A percentile compares a stretch with the other conserved stretches of the same genome.
Conservation (phyloP, 768 basidiomycete genomes). For the Russula griseocarnosa region DNA sequence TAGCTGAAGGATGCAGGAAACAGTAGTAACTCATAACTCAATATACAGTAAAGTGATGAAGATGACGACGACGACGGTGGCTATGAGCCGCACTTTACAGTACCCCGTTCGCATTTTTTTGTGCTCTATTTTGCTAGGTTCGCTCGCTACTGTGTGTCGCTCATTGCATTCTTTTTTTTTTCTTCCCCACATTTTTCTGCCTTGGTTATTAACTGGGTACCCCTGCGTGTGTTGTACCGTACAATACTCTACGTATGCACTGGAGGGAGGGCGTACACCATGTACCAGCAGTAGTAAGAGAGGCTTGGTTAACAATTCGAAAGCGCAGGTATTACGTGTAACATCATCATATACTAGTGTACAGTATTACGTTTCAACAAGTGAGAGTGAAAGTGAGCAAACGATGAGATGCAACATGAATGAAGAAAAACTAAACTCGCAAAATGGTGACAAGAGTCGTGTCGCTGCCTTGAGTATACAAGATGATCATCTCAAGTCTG, state of each 20-base stretch:
- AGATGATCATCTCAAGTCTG: not conserved
- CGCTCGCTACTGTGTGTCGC: not conserved
- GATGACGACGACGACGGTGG: not conserved
- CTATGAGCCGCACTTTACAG: not conserved
- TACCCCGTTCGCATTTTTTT: constrained; percentile 5
- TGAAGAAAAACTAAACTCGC: not conserved
- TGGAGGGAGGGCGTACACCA: not conserved
- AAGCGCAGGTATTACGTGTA: not conserved
- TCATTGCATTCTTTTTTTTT: not conserved
- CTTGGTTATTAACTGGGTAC: not conserved
- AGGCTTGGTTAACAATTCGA: too few species aligned
- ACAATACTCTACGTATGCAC: too few species aligned
- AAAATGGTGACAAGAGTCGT: not conserved
- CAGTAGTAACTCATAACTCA: not conserved
- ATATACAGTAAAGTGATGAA: not conserved
- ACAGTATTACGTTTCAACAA: not conserved
- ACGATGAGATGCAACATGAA: not conserved
- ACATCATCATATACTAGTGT: not conserved
- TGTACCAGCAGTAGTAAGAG: not conserved
- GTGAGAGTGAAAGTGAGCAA: not conserved
- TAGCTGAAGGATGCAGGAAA: not conserved
- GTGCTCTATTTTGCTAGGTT: not conserved
- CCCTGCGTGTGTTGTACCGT: not conserved
- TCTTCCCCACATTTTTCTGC: not conserved
- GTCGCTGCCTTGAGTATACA: too few species aligned